Percentiles rank a stretch among this genome's conserved stretches.
These are phyloP conservation scores for Irpex sp. DNA, from an alignment of 1,284 basidiomycete genomes.

Conservation along the genomic window DNA sequence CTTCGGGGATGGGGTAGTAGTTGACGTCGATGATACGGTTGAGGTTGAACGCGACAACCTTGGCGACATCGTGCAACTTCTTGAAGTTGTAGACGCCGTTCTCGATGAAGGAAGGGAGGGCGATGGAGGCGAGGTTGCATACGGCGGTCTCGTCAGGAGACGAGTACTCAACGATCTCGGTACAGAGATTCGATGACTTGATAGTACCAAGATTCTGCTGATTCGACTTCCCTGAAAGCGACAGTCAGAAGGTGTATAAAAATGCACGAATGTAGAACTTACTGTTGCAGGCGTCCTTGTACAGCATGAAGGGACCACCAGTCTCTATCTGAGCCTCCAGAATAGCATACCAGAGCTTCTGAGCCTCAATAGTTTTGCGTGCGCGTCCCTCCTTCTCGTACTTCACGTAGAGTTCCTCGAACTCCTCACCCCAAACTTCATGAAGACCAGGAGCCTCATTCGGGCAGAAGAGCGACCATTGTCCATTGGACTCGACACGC, in stretches of 20 bases:
- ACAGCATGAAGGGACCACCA: constrained; percentile 97
- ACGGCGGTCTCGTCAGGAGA: constrained; percentile 98
- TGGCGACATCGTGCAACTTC: constrained; percentile 91
- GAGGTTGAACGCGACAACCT: constrained; percentile 91
- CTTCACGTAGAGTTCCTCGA: constrained; percentile 84
- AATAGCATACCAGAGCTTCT: constrained; percentile 99
- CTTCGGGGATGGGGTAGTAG: constrained; percentile 92
- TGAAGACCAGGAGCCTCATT: constrained; percentile 91
- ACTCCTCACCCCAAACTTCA: constrained; percentile 91
- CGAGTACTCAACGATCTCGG: constrained; percentile 99
- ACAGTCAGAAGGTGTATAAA: constrained; percentile 4
- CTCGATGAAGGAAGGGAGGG: constrained; percentile 85
- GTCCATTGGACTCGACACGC: constrained; percentile 81
- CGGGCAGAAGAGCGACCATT: constrained; percentile 98
- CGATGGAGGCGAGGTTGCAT: constrained; percentile 97
- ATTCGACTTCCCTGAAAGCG: constrained; percentile 81
- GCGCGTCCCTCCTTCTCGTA: constrained; percentile 94
- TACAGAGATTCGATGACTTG: constrained; percentile 99
- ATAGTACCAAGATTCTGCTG: constrained; percentile 99
- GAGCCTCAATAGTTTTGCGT: constrained; percentile 87
- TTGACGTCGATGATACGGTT: constrained; percentile 95
- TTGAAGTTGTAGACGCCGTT: constrained; percentile 87
- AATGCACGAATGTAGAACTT: constrained; percentile 24
- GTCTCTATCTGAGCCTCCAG: constrained; percentile 98
- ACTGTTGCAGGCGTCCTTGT: constrained; percentile 92